These are phyloP conservation scores for Thalassiosira exigua DNA, from an alignment of 352 stramenopile species.

Conservation along the genomic window DNA sequence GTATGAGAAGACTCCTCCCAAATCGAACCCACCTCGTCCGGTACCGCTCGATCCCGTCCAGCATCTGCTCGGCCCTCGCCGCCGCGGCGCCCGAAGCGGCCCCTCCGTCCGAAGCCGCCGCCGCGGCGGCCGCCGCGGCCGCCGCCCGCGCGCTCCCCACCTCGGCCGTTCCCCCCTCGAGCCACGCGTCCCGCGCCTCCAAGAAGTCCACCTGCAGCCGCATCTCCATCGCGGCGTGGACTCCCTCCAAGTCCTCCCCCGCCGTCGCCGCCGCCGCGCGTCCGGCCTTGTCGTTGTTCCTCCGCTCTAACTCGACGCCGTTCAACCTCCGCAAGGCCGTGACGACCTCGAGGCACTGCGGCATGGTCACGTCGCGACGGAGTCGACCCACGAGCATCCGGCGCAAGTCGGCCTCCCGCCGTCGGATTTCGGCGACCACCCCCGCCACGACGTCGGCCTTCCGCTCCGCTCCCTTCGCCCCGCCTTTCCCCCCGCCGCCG, in stretches of 20 bases:
- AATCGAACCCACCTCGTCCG: constrained; percentile 65
- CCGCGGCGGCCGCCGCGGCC: constrained; percentile 24
- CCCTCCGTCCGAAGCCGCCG: background rate
- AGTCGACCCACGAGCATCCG: constrained; percentile 77
- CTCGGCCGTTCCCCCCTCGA: constrained; percentile 63
- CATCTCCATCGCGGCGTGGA: constrained; percentile 80
- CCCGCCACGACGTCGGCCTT: constrained; percentile 67
- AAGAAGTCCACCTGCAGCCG: constrained; percentile 85
- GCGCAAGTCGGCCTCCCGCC: constrained; percentile 75
- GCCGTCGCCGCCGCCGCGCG: constrained; percentile 1
- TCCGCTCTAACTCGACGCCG: constrained; percentile 84
- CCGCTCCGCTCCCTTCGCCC: background rate
- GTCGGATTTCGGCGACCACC: constrained; percentile 79
- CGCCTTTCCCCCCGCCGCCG: constrained; percentile 28
- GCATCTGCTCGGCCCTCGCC: constrained; percentile 72
- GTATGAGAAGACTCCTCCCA: too few species aligned
- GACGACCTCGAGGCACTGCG: constrained; percentile 85
- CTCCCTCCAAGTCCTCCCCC: constrained; percentile 65
- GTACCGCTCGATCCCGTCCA: constrained; percentile 84
- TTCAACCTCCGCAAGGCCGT: constrained; percentile 86
- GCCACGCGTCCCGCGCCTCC: constrained; percentile 83
- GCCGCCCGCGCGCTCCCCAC: constrained; percentile 45
- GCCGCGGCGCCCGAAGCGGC: constrained; percentile 13
- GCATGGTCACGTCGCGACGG: constrained; percentile 81
- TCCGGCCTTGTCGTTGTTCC: constrained; percentile 41